A percentile compares a stretch with the other conserved stretches of the same genome.
Evolutionary conservation across 495 filamentous ascomycete species (phyloP).

Genomic region (Neurospora sp.): DNA sequence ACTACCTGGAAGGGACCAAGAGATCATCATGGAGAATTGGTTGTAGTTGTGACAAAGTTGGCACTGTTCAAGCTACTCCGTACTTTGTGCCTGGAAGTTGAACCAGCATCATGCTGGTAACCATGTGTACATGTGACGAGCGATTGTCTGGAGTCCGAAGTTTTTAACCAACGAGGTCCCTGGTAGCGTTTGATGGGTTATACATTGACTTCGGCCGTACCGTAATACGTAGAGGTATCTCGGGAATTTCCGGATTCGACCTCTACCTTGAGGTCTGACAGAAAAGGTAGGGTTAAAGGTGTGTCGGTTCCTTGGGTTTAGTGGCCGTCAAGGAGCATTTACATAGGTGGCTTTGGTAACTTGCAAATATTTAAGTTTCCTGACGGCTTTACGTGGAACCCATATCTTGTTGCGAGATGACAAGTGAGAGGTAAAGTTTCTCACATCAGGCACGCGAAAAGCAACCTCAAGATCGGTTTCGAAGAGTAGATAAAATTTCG

Average conservation of each 20-base stretch:
- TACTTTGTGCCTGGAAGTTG: background rate
- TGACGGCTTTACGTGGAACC: too few species aligned
- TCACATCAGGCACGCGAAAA: too few species aligned
- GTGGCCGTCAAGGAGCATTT: background rate
- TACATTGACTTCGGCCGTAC: background rate
- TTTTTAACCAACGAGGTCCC: background rate
- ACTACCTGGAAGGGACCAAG: too few species aligned
- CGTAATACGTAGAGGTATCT: background rate
- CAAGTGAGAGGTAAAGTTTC: too few species aligned
- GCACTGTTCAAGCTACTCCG: background rate
- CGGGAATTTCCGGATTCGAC: background rate
- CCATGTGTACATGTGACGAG: background rate
- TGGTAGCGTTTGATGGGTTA: background rate
- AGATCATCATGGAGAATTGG: too few species aligned
- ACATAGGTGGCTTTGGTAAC: background rate
- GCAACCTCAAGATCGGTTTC: too few species aligned
- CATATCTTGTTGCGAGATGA: too few species aligned
- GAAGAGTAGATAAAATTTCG: too few species aligned
- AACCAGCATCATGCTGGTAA: background rate
- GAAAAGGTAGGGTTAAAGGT: background rate
- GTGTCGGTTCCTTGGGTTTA: background rate
- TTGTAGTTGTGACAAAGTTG: background rate
- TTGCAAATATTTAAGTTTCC: background rate
- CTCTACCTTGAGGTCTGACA: background rate
- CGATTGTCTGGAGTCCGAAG: background rate